These are phyloP conservation scores for Nigrospora osmanthi DNA, from an alignment of 2,329 filamentous ascomycete genomes.

Conservation along the genomic window DNA sequence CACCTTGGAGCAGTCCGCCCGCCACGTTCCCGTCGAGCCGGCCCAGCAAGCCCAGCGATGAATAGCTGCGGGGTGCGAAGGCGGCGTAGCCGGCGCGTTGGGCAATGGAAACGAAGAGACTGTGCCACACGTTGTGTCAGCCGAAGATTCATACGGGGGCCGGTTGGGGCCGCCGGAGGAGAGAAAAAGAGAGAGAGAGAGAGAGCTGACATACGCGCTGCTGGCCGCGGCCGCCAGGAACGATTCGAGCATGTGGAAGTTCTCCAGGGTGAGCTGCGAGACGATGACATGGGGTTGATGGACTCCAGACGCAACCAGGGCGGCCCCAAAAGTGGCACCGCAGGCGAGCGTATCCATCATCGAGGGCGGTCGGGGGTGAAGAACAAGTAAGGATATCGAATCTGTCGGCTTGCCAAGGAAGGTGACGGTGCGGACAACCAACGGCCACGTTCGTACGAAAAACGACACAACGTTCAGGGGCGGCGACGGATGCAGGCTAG, in stretches of 20 bases:
- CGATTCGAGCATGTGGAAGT: constrained; percentile 59
- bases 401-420: too few relatives aligned
- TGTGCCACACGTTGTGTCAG: constrained; percentile 12
- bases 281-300: constrained; percentile 52
- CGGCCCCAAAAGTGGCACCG: constrained; percentile 54
- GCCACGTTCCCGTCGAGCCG: constrained; percentile 57
- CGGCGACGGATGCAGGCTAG: too few relatives aligned
- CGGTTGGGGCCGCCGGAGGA: background rate
- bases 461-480: too few relatives aligned
- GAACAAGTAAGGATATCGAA: too few relatives aligned
- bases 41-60: constrained; percentile 43
- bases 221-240: constrained; percentile 56
- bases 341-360: constrained; percentile 23
- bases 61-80: constrained; percentile 39
- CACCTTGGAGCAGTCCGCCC: constrained; percentile 53
- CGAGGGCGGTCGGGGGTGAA: background rate
- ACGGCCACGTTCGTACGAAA: too few relatives aligned
- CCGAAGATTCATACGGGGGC: background rate
- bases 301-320: constrained; percentile 52
- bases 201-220: constrained; percentile 43
- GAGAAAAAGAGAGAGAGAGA: background rate
- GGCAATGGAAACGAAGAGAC: constrained; percentile 35
- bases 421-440: too few relatives aligned
- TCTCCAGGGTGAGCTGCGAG: constrained; percentile 49
- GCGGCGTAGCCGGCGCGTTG: constrained; percentile 33